These are phyloP conservation scores for Penicillium rolfsii DNA, from an alignment of 2,329 filamentous ascomycete genomes.

Conservation along the genomic window DNA sequence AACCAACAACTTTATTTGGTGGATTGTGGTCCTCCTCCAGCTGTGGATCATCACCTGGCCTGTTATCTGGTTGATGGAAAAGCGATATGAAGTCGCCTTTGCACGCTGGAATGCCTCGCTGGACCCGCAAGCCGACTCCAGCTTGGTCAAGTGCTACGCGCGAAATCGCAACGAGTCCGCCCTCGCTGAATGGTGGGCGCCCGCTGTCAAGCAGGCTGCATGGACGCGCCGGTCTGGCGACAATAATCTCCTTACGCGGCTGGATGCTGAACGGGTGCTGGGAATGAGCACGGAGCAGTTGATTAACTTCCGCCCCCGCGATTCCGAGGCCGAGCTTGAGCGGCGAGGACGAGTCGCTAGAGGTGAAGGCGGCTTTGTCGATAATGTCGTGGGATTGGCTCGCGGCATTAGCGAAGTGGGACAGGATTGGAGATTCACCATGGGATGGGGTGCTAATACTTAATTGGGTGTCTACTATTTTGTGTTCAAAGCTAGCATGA, in stretches of 20 bases:
- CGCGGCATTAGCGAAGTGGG: constrained; percentile 31
- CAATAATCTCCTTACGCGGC: constrained; percentile 19
- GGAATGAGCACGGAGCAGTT: constrained; percentile 24
- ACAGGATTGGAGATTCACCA: constrained; percentile 29
- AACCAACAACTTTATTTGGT: constrained; percentile 41
- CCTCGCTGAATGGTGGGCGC: constrained; percentile 38
- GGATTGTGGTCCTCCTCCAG: constrained; percentile 41
- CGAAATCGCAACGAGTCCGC: constrained; percentile 32
- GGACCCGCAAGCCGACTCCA: constrained; percentile 10
- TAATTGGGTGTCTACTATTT: not conserved
- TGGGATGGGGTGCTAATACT: constrained; percentile 30
- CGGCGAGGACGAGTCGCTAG: constrained; percentile 27
- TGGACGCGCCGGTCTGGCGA: constrained; percentile 33
- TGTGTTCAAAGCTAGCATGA: not conserved
- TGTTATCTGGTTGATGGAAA: constrained; percentile 42
- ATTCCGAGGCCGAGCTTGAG: constrained; percentile 28
- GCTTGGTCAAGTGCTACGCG: constrained; percentile 28
- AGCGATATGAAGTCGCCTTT: constrained; percentile 39
- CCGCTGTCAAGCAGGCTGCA: constrained; percentile 43
- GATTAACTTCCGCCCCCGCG: constrained; percentile 11
- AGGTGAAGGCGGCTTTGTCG: constrained; percentile 32
- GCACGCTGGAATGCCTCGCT: constrained; percentile 38
- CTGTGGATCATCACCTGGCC: constrained; percentile 48
- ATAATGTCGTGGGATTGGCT: constrained; percentile 32
- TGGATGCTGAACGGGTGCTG: constrained; percentile 28